A percentile compares a stretch with the other conserved stretches of the same genome.
Conservation (phyloP, 306 rosid genomes). For the Malus asiatica region DNA sequence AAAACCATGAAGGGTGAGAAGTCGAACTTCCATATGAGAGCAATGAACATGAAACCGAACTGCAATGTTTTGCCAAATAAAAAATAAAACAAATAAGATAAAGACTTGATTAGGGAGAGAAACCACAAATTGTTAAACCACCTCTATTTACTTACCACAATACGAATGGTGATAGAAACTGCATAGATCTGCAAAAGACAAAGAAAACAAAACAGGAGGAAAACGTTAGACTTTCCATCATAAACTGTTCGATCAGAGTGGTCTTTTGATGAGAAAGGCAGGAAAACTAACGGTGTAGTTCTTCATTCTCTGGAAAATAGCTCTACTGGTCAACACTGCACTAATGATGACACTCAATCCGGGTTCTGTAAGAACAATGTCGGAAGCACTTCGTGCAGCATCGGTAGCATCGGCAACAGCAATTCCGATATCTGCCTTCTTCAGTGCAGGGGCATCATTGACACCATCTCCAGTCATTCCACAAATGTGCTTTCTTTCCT, state of each 20-base stretch:
- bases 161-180: conserved; percentile 97
- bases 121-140: background rate
- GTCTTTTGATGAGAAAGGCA: background rate
- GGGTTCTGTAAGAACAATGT: conserved; percentile 94
- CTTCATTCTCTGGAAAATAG: conserved; percentile 97
- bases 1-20: conserved; percentile 99
- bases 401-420: conserved; percentile 99
- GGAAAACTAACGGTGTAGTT: conserved; percentile 75
- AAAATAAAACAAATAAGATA: background rate
- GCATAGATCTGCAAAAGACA: conserved; percentile 74
- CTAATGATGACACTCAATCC: conserved; percentile 95
- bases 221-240: background rate
- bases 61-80: conserved; percentile 29
- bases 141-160: conserved; percentile 60
- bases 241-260: background rate
- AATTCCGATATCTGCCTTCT: conserved; percentile 96
- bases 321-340: conserved; percentile 95
- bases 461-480: conserved; percentile 99
- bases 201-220: conserved; percentile 4
- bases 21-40: conserved; percentile 91
- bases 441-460: conserved; percentile 96
- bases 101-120: background rate
- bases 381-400: conserved; percentile 97
- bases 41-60: conserved; percentile 96
- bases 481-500: conserved; percentile 92